Evolutionary conservation across 805 yeast species (phyloP).

Genomic region (Ogataea dorogensis): DNA sequence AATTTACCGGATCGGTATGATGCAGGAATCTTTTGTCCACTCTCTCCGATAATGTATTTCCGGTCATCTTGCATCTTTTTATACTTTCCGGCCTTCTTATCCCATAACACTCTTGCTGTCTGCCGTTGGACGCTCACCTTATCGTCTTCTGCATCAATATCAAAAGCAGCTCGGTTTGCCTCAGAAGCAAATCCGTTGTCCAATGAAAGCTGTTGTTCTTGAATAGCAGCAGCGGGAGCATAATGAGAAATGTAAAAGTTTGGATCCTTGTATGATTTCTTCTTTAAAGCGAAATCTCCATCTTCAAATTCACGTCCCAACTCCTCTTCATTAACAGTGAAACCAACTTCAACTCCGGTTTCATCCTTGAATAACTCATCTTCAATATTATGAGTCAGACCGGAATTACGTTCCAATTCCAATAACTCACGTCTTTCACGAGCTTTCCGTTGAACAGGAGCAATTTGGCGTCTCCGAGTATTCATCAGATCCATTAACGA

Average conservation of each 20-base stretch:
- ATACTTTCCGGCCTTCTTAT: slow-evolving; percentile 86
- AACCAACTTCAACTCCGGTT: slow-evolving; percentile 37
- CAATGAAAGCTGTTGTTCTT: slow-evolving; percentile 71
- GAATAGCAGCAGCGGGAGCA: slow-evolving; percentile 77
- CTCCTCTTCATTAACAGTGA: slow-evolving; percentile 45
- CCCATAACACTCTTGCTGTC: slow-evolving; percentile 79
- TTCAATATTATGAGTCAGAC: slow-evolving; percentile 68
- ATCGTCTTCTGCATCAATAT: slow-evolving; percentile 67
- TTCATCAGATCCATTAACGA: slow-evolving; percentile 80
- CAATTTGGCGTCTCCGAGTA: slow-evolving; percentile 80
- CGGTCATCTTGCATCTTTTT: slow-evolving; percentile 79
- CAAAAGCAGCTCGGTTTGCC: slow-evolving; percentile 85
- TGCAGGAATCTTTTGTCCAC: slow-evolving; percentile 91
- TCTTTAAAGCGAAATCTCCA: slow-evolving; percentile 43
- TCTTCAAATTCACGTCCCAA: slow-evolving; percentile 50
- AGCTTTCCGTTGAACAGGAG: slow-evolving; percentile 72
- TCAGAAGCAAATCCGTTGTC: slow-evolving; percentile 71
- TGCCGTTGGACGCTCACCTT: slow-evolving; percentile 67
- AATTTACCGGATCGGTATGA: slow-evolving; percentile 86
- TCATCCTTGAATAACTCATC: slow-evolving; percentile 65
- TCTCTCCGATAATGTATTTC: slow-evolving; percentile 90
- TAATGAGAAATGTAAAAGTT: slow-evolving; percentile 81
- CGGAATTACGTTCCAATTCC: slow-evolving; percentile 73
- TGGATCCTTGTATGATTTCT: slow-evolving; percentile 68
- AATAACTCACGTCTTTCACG: slow-evolving; percentile 63